Base-by-base conservation (phyloP, 148 eudicot species). In the Fallopia convolvulus region DNA sequence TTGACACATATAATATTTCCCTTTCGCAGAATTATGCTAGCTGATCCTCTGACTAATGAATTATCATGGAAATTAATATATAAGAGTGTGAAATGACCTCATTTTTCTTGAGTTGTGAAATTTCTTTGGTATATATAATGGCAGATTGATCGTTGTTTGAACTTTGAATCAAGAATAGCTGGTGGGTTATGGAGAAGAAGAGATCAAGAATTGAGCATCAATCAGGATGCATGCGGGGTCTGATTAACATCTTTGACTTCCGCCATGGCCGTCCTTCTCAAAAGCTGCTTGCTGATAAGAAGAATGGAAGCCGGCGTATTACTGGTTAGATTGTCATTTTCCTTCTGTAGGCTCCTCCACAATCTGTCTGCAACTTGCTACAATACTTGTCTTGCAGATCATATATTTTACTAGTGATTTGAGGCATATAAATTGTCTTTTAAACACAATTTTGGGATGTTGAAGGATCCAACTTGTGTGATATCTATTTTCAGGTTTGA, bases 191-290 rank as follows among this genome's bases (percentile, higher is more conserved):
- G 70, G 70, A 26, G 39, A 63, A 26, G 39, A 63, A 26, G 70
- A 63, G 70, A 63, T 63, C 70, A 63, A 33, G 4, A 23, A 26
- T 63, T 63, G 39, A 13, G 70, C 39, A 60, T 60, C 92, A 85
- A 60, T 82, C 91, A 56, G 99, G 99, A 6, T 95, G 99, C 80
- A 90, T 95, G 80, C 84, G 86, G 90, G 92, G 97, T 75, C 74
- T 93, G 83, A 90, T 91, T 74, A 89, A 83, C 80, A 85, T 91
- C 36, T 93, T 95, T 80, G 88, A 93, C 82, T 91, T 91, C 70
- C 93, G 97, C 40, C 88, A 91, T 73, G 89, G 88, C 82, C 91
- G 89, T 49, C 53, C 91, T 44, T 84, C 90, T 65, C 94, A 83
- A 50, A 89, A 84, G 76, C 70, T 89, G 85, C 86, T 95, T 81